Conservation (phyloP, 805 yeast genomes). For the Candida suzukii region DNA sequence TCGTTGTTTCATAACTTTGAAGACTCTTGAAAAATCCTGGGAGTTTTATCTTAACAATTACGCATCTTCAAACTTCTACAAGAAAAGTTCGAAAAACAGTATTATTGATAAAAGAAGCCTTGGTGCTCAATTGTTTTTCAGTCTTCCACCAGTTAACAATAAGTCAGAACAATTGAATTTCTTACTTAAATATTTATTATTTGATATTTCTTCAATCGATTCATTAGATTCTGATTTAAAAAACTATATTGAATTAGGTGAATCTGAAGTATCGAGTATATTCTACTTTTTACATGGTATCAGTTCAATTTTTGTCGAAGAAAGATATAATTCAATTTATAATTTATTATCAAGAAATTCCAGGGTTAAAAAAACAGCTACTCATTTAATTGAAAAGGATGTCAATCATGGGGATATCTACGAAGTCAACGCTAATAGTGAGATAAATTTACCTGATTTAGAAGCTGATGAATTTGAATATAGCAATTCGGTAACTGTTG, state of each 20-base stretch:
- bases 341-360: background rate
- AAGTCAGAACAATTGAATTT: constrained; percentile 29
- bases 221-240: constrained; percentile 25
- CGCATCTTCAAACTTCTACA: constrained; percentile 1
- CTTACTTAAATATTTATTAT: constrained; percentile 32
- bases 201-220: constrained; percentile 34
- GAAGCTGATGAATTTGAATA: constrained; percentile 5
- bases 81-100: constrained; percentile 9
- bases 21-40: constrained; percentile 23
- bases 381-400: constrained; percentile 1
- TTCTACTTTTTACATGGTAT: constrained; percentile 37
- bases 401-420: background rate
- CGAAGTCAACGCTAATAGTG: background rate
- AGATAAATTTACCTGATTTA: background rate
- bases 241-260: constrained; percentile 13
- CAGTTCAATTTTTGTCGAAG: constrained; percentile 21
- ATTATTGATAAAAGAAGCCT: constrained; percentile 11
- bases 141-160: constrained; percentile 24
- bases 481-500: constrained; percentile 3
- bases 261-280: constrained; percentile 24
- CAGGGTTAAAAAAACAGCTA: constrained; percentile 2
- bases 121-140: constrained; percentile 28
- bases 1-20: constrained; percentile 20
- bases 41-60: constrained; percentile 15
- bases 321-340: constrained; percentile 1